Conservation (phyloP, 345 rosid species). For the Bruguiera parviflora region DNA sequence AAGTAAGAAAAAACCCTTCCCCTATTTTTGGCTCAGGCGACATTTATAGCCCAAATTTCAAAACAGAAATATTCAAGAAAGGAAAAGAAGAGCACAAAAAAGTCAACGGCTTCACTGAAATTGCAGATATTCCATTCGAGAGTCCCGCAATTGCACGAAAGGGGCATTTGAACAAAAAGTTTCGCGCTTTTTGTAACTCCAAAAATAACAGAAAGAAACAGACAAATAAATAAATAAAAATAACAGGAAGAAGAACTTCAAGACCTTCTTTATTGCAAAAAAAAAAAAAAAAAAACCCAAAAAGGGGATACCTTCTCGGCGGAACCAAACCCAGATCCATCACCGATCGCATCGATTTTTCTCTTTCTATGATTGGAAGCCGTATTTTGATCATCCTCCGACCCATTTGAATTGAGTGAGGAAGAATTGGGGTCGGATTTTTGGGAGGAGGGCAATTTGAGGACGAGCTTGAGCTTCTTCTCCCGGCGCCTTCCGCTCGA, state of each 20-base stretch:
- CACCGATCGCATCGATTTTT: slow-evolving; percentile 45
- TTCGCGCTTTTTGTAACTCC: slow-evolving; percentile 25
- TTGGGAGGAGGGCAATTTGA: slow-evolving; percentile 17
- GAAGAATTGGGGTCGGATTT: slow-evolving; percentile 22
- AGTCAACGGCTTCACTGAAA: slow-evolving; percentile 33
- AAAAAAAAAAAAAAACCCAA: not conserved
- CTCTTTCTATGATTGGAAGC: slow-evolving; percentile 34
- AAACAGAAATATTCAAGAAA: slow-evolving; percentile 12
- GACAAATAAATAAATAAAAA: not conserved
- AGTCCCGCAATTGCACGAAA: slow-evolving; percentile 44
- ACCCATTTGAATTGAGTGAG: slow-evolving; percentile 22
- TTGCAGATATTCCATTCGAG: slow-evolving; percentile 24
- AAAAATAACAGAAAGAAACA: slow-evolving; percentile 4
- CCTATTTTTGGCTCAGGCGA: not conserved
- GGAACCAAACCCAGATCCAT: slow-evolving; percentile 39
- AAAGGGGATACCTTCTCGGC: slow-evolving; percentile 36
- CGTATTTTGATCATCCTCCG: slow-evolving; percentile 28
- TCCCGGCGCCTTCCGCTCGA: slow-evolving; percentile 8
- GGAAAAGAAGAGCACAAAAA: not conserved
- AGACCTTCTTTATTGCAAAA: not conserved
- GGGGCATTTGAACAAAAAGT: slow-evolving; percentile 10
- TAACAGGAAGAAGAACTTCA: not conserved
- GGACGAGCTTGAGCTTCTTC: slow-evolving; percentile 21
- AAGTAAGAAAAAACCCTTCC: not conserved
- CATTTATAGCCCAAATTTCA: slow-evolving; percentile 14